A percentile compares a stretch with the other conserved stretches of the same genome.
Conservation (phyloP, 805 yeast genomes). For the Lipomyces oligophaga region DNA sequence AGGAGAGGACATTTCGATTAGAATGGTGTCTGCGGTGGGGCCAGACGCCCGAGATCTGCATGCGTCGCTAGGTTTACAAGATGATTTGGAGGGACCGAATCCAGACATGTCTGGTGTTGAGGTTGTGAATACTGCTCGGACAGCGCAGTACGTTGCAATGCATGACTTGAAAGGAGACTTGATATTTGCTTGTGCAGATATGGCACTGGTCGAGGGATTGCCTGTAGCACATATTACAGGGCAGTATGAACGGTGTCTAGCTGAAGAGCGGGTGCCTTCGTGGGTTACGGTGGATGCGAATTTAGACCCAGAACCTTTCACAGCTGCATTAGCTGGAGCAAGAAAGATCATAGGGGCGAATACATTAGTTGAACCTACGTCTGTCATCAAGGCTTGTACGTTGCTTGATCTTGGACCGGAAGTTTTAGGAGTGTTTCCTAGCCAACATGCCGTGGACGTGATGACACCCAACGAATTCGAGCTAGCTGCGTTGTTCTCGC, state of each 20-base stretch:
- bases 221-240: conserved; percentile 43
- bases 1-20: conserved; percentile 11
- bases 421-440: background rate
- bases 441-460: conserved; percentile 36
- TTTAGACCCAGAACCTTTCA: conserved; percentile 46
- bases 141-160: conserved; percentile 72
- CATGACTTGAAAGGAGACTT: conserved; percentile 62
- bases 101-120: conserved; percentile 28
- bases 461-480: conserved; percentile 71
- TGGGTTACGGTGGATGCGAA: conserved; percentile 66
- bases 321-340: conserved; percentile 38
- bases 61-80: conserved; percentile 16
- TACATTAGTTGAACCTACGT: conserved; percentile 72
- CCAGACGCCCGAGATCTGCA: conserved; percentile 42
- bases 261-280: conserved; percentile 31
- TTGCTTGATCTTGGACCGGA: background rate
- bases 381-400: conserved; percentile 53
- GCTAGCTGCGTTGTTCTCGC: conserved; percentile 50
- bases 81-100: background rate
- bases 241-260: conserved; percentile 42
- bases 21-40: conserved; percentile 60
- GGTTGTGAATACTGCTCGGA: conserved; percentile 35
- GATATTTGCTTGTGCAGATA: conserved; percentile 76
- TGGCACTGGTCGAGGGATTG: conserved; percentile 57
- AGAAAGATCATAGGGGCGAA: conserved; percentile 33